A percentile compares a stretch with the other conserved stretches of the same genome.
Conservation (phyloP, 306 rosid species). For the Vachellia collinsii region DNA sequence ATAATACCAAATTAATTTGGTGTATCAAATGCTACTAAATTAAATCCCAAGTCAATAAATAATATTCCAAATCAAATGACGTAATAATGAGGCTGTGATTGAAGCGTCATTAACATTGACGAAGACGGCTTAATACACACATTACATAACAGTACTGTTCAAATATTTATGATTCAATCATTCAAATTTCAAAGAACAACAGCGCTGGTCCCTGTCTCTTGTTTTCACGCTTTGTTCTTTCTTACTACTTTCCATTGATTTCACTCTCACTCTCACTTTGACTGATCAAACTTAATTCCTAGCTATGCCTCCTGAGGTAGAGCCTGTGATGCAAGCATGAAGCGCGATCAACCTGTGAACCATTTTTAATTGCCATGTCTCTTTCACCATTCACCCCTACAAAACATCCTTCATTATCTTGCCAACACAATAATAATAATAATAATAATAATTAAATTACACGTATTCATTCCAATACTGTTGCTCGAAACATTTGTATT, state of each 20-base stretch:
- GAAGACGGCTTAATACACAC: neutral
- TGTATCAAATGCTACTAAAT: neutral
- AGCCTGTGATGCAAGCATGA: slow-evolving; percentile 36
- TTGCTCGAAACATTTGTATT: no score
- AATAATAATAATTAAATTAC: neutral
- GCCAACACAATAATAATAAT: neutral
- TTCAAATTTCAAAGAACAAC: neutral
- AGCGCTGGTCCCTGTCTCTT: no score
- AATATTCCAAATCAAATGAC: slow-evolving; percentile 2
- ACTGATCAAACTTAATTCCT: slow-evolving; percentile 24
- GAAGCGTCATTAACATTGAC: slow-evolving; percentile 8
- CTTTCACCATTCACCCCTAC: neutral
- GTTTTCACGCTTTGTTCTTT: neutral
- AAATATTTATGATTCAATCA: no score
- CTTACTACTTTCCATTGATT: neutral
- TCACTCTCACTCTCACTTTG: slow-evolving; percentile 26
- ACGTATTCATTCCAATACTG: no score
- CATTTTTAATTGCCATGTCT: neutral
- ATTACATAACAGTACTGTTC: no score
- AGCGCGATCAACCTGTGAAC: neutral
- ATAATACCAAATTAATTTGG: neutral
- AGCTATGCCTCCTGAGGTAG: neutral
- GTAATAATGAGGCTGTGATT: neutral
- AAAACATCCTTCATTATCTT: neutral
- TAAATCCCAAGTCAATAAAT: neutral